Base-by-base conservation (phyloP, 331 rosid species). In the Pyracantha coccinea region DNA sequence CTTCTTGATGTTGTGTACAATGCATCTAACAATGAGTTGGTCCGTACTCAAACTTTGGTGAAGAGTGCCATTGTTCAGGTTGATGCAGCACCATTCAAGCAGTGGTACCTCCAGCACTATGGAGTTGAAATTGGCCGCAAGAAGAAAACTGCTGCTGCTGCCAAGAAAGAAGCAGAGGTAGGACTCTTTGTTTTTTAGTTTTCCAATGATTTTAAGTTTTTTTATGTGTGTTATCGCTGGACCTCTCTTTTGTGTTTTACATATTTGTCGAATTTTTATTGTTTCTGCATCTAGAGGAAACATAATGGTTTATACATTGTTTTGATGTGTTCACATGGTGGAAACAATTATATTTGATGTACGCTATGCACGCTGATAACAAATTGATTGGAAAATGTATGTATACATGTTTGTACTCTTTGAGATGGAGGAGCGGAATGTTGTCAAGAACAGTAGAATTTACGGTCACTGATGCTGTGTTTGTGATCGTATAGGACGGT, bases 31-130 rank as follows among this genome's bases (percentile, higher is more conserved):
- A 82, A 82, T 45, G 85, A 82, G 77, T 65, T 82, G 33, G 85
- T 82, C 52, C 85, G 85, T 19, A 82, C 85, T 24, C 82, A 82
- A 35, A 82, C 85, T 21, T 71, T 82, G 76, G 85, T 82, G 73
- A 82, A 82, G 73, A 7, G 77, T 57, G 85, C 85, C 68, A 82
- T 82, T 28, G 69, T 82, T 57, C 85, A 82, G 69, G 85, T 82
- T 63, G 85, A 82, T 77, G 85, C 85, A 8, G 85, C 85, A 21
- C 85, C 85, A n/a, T 82, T 82, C 67, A 82, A 77, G 69, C 82
- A 82, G 79, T 82, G 85, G 85, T 77, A 82, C 24, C 81, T 75
- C n/a, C 81, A 78, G 47, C 85, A 77, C 76, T 82, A 82, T 11
- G 85, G 85, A 7, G 85, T 82, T 50, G 85, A 82, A 21, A 61